These are phyloP conservation scores for Yarrowia alimentaria DNA, from an alignment of 805 yeast species.

Conservation along the genomic window DNA sequence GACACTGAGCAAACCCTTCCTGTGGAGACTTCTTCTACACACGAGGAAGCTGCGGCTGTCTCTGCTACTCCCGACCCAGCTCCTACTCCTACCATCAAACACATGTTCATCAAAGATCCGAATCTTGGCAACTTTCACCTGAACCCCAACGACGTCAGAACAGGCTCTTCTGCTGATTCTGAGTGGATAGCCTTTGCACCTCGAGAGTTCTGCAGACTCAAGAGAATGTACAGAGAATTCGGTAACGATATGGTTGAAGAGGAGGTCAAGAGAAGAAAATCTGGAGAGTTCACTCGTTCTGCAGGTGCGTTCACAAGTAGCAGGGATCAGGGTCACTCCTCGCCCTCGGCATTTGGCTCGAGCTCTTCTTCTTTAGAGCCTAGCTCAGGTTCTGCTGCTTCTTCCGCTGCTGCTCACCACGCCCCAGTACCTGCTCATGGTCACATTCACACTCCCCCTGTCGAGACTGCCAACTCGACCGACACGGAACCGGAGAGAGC, in stretches of 20 bases:
- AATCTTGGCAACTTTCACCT: conserved; percentile 13
- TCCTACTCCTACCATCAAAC: conserved; percentile 17
- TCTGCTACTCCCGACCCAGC: neutral
- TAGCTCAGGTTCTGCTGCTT: neutral
- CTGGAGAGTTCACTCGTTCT: conserved; percentile 2
- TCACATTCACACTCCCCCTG: neutral
- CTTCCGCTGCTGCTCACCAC: neutral
- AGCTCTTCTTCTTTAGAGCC: neutral
- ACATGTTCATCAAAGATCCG: conserved; percentile 5
- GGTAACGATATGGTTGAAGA: neutral
- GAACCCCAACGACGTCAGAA: conserved; percentile 8
- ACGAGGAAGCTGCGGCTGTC: neutral
- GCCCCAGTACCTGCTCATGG: neutral
- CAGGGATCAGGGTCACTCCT: neutral
- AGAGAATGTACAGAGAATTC: conserved; percentile 23
- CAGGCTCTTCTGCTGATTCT: neutral
- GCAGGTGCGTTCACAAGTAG: neutral
- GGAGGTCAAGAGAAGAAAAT: conserved; percentile 5
- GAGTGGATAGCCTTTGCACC: conserved; percentile 18
- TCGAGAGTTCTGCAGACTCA: conserved; percentile 3
- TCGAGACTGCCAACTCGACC: conserved; percentile 10
- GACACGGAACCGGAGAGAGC: conserved; percentile 5
- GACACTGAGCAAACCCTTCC: neutral
- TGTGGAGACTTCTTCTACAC: too few relatives aligned
- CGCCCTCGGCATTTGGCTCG: neutral